Evolutionary conservation across 768 basidiomycete genomes (phyloP).

Genomic region (Melanogaster broomeanus): DNA sequence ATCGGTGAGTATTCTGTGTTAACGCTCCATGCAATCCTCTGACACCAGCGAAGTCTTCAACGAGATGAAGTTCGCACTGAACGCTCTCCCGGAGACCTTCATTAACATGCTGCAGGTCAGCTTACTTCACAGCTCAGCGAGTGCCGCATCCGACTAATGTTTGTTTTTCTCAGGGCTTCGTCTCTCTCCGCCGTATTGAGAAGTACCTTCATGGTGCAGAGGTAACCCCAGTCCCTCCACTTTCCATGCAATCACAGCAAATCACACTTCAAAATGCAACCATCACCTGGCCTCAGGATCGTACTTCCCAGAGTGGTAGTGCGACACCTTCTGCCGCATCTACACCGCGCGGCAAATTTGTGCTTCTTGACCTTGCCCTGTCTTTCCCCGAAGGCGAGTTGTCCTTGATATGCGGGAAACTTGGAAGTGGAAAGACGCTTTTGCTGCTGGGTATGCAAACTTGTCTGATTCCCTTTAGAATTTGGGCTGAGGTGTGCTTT

Average conservation of each 20-base stretch:
- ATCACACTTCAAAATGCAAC: constrained; percentile 85
- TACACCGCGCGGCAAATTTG: constrained; percentile 79
- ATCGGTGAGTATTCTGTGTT: constrained; percentile 34
- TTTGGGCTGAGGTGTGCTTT: constrained; percentile 9
- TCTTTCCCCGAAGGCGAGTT: constrained; percentile 80
- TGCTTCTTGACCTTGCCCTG: constrained; percentile 75
- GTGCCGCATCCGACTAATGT: neutral
- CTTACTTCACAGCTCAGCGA: neutral
- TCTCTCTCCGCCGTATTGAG: constrained; percentile 88
- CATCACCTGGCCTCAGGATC: constrained; percentile 88
- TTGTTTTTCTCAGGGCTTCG: constrained; percentile 52
- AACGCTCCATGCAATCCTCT: neutral
- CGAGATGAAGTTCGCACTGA: constrained; percentile 87
- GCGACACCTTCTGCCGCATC: constrained; percentile 54
- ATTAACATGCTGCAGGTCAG: constrained; percentile 83
- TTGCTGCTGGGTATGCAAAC: constrained; percentile 71
- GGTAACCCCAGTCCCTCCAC: constrained; percentile 60
- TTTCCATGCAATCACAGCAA: constrained; percentile 54
- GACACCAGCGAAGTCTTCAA: constrained; percentile 60
- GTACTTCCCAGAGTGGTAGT: constrained; percentile 44
- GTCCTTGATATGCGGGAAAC: constrained; percentile 84
- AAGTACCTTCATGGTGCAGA: constrained; percentile 82
- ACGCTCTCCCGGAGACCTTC: constrained; percentile 86
- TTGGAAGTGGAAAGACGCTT: constrained; percentile 89
- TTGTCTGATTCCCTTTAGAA: no score